Percentiles rank a stretch among this genome's conserved stretches.
Evolutionary conservation across 805 yeast species (phyloP).

Genomic region (Hemisphaericaspora nanyangensis): DNA sequence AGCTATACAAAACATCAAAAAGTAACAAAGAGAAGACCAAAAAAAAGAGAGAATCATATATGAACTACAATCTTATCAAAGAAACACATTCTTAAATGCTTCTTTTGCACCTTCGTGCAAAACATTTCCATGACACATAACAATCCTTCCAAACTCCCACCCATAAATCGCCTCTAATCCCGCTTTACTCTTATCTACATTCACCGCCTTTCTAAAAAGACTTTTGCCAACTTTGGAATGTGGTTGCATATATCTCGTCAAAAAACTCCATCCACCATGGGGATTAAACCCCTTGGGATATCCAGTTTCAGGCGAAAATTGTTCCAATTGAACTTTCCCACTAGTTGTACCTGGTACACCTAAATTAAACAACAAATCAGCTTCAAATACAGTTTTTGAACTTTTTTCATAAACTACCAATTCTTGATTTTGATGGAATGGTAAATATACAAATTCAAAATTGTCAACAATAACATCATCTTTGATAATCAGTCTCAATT

Average conservation of each 20-base stretch:
- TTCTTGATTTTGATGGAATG: conserved; percentile 57
- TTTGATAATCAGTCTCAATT: conserved; percentile 29
- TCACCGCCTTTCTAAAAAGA: conserved; percentile 21
- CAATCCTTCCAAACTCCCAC: conserved; percentile 49
- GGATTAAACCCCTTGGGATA: conserved; percentile 41
- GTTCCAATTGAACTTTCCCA: conserved; percentile 28
- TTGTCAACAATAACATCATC: conserved; percentile 37
- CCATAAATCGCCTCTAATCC: conserved; percentile 26
- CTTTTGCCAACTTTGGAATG: conserved; percentile 32
- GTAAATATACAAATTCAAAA: conserved; percentile 55
- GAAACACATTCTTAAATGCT: conserved; percentile 20
- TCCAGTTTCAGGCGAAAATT: conserved; percentile 43
- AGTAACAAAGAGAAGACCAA: too few relatives aligned
- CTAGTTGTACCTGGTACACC: conserved; percentile 36
- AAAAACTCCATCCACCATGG: conserved; percentile 40
- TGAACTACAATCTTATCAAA: too few relatives aligned
- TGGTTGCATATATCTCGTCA: conserved; percentile 41
- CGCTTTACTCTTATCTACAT: conserved; percentile 11
- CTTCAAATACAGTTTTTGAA: conserved; percentile 50
- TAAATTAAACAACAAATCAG: conserved; percentile 59
- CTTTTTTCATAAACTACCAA: conserved; percentile 46
- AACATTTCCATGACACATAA: conserved; percentile 60
- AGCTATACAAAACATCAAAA: too few relatives aligned
- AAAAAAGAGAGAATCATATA: too few relatives aligned
- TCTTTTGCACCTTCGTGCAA: conserved; percentile 37